phyloP scores from a whole-genome alignment of 768 basidiomycete species.

The Tephrocybe rancida region DNA sequence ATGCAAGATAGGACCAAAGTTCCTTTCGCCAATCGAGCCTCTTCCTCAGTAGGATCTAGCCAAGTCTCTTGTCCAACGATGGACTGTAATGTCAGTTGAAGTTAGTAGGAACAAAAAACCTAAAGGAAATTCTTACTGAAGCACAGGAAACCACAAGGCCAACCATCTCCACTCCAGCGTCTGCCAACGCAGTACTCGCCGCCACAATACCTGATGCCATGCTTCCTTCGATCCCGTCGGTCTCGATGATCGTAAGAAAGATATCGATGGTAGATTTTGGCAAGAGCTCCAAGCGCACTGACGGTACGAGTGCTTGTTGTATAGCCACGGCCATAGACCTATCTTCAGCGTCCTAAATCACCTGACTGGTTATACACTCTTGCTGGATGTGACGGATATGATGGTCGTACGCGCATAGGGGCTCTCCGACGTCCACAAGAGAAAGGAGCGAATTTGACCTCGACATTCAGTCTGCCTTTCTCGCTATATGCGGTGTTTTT shows the following conservation, averaged over 20 bases:
- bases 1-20: constrained; percentile 82
- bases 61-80: constrained; percentile 60
- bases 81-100: constrained; percentile 42
- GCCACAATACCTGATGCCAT: constrained; percentile 87
- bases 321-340: constrained; percentile 81
- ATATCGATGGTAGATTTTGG: constrained; percentile 95
- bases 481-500: constrained; percentile 84
- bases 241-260: constrained; percentile 87
- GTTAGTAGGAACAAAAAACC: not conserved
- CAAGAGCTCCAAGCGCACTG: constrained; percentile 85
- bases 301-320: constrained; percentile 81
- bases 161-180: constrained; percentile 90
- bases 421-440: constrained; percentile 77
- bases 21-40: constrained; percentile 57
- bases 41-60: constrained; percentile 81
- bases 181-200: constrained; percentile 87
- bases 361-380: constrained; percentile 19
- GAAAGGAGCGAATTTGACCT: constrained; percentile 97
- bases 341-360: constrained; percentile 88
- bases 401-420: constrained; percentile 76
- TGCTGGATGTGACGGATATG: constrained; percentile 7
- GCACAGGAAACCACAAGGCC: constrained; percentile 87
- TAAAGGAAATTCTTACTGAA: constrained; percentile 50
- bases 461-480: constrained; percentile 87
- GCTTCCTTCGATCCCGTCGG: constrained; percentile 89